Evolutionary conservation across 306 rosid genomes (phyloP).

Genomic region (Quercus rubra): DNA sequence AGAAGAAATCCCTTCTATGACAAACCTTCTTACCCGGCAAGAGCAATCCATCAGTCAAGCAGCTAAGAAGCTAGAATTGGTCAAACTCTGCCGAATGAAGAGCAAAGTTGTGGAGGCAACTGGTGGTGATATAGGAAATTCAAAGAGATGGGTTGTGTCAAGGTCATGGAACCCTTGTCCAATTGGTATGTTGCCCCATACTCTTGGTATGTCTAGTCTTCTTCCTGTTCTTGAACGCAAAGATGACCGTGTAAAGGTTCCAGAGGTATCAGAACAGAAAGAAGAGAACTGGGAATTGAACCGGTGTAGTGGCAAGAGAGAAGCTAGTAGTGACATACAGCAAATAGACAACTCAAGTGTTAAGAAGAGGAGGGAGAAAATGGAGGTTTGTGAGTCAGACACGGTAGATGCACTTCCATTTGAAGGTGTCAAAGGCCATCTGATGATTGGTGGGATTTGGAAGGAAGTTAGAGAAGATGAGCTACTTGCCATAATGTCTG

Average conservation of each 20-base stretch:
- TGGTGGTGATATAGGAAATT: conserved; percentile 23
- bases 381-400: conserved; percentile 19
- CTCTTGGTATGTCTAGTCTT: conserved; percentile 59
- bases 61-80: conserved; percentile 51
- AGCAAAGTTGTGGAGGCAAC: conserved; percentile 18
- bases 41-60: conserved; percentile 57
- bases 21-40: conserved; percentile 32
- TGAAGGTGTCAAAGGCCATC: conserved; percentile 37
- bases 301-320: conserved; percentile 41
- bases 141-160: conserved; percentile 57
- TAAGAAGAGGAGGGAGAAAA: conserved; percentile 57
- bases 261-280: conserved; percentile 17
- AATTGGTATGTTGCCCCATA: conserved; percentile 81
- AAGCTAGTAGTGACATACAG: conserved; percentile 39
- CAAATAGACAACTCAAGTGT: conserved; percentile 35
- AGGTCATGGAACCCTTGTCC: conserved; percentile 89
- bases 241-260: conserved; percentile 3
- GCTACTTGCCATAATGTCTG: conserved; percentile 49
- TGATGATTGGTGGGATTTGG: conserved; percentile 61
- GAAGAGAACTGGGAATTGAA: conserved; percentile 30
- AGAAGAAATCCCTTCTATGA: conserved; percentile 23
- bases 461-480: conserved; percentile 60
- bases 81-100: conserved; percentile 46
- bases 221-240: conserved; percentile 56
- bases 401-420: conserved; percentile 8